Base-by-base conservation (phyloP, 371 early-diverging fungal genomes). In the Mucor velutinosus region DNA sequence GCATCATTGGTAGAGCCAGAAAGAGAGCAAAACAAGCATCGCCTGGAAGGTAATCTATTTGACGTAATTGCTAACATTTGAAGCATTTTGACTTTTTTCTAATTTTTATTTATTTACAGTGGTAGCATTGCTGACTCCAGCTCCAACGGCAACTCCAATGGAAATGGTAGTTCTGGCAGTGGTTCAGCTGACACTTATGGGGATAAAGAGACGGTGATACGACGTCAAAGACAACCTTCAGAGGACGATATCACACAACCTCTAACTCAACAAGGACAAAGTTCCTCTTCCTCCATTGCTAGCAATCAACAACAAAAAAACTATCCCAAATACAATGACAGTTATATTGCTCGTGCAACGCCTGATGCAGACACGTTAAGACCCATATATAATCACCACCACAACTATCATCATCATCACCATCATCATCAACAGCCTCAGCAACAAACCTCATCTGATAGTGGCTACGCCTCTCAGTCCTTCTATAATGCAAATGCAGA, bases 61-160 rank as follows among this genome's bases (percentile, higher is more conserved):
- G 11, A 23, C 51, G 51, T 25, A 51, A 51, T 23, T 25, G 21
- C 0, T 25, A 2, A 4, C 45, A 45, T 19, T 19, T 19, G 8
- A 17, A 45, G 1, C 4, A 45, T 5, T 19, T n/a, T 7, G 45
- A 51, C 25, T 12, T 51, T 51, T 51, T 25, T 11, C 25, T 11
- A 51, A 11, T 21, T 0, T 51, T 51, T 32, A 10, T 0, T 49
- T 30, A 29, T 19, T 61, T 37, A 14, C 14, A 64, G 70, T 57
- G 77, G 74, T 29, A 74, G 76, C 29, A 51, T 75, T n/a, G 80
- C 80, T 55, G 77, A 79, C 56, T 70, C 66, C 19, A 79, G 80
- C 58, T 79, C 80, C 0, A 79, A 79, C 49, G 77, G 77, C n/a
- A 75, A 72, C 27, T 69, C 74, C 5, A 75, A 70, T 35, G 71